Percentiles rank a stretch among this genome's conserved stretches.
phyloP scores from a whole-genome alignment of 2,329 filamentous ascomycete genomes.

The Venturia pyrina region DNA sequence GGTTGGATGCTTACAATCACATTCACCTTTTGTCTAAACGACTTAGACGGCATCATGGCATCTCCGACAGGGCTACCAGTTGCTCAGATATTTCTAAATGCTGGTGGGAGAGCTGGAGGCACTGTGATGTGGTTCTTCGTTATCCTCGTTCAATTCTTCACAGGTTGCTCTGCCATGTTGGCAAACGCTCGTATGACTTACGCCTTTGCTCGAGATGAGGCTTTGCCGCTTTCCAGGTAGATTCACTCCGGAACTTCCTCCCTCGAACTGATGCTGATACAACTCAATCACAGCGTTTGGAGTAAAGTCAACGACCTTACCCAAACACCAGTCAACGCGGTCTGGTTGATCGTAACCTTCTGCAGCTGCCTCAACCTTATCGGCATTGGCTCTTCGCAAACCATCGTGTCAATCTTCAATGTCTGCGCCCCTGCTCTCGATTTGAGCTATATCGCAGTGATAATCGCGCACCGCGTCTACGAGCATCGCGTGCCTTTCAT shows the following conservation, averaged over 20 bases:
- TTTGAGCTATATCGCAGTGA: slow-evolving; percentile 50
- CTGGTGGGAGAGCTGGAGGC: slow-evolving; percentile 46
- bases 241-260: background rate
- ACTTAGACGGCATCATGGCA: slow-evolving; percentile 45
- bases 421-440: slow-evolving; percentile 37
- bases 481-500: slow-evolving; percentile 42
- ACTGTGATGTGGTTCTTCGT: slow-evolving; percentile 52
- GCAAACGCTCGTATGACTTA: slow-evolving; percentile 54
- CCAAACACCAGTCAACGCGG: slow-evolving; percentile 50
- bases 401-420: slow-evolving; percentile 41
- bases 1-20: slow-evolving; percentile 56
- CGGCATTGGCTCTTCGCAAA: slow-evolving; percentile 40
- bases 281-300: slow-evolving; percentile 32
- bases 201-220: slow-evolving; percentile 50
- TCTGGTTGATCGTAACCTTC: slow-evolving; percentile 54
- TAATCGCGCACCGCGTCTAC: slow-evolving; percentile 47
- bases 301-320: slow-evolving; percentile 43
- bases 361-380: slow-evolving; percentile 43
- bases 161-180: slow-evolving; percentile 53
- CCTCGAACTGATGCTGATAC: background rate
- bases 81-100: slow-evolving; percentile 49
- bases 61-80: slow-evolving; percentile 52
- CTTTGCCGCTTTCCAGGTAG: slow-evolving; percentile 49
- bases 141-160: slow-evolving; percentile 56
- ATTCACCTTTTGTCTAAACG: slow-evolving; percentile 52